Percentiles rank a stretch among this genome's conserved stretches.
Conservation (phyloP, 768 basidiomycete species). For the Grammothele lineata region DNA sequence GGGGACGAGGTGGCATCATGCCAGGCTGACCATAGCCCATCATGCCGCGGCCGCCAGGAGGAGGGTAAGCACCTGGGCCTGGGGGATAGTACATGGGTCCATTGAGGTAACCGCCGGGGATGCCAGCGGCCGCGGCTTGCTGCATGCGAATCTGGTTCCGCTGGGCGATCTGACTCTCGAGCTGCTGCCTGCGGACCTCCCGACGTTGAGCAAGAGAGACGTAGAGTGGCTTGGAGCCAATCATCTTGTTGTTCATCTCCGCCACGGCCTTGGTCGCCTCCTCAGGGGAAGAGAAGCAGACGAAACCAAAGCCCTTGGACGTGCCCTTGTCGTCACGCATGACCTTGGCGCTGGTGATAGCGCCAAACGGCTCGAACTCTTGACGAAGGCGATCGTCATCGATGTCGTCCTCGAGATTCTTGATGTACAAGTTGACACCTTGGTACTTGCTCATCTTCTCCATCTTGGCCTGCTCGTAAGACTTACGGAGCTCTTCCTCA, state of each 20-base stretch:
- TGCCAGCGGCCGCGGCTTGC: constrained; percentile 85
- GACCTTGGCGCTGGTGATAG: constrained; percentile 98
- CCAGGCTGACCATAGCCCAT: constrained; percentile 79
- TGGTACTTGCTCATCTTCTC: constrained; percentile 98
- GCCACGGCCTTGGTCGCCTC: constrained; percentile 99
- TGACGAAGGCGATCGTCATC: constrained; percentile 95
- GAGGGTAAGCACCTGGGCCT: constrained; percentile 72
- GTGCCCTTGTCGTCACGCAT: constrained; percentile 95
- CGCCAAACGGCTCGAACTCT: constrained; percentile 96
- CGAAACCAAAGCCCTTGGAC: constrained; percentile 98
- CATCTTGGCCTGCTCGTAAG: constrained; percentile 93
- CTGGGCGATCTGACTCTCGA: constrained; percentile 98
- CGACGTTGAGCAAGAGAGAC: constrained; percentile 98
- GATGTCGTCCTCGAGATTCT: constrained; percentile 97
- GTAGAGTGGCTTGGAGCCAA: constrained; percentile 96
- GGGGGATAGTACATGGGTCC: constrained; percentile 86
- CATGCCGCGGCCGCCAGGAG: constrained; percentile 72
- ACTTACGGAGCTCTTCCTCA: constrained; percentile 90
- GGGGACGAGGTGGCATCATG: constrained; percentile 85
- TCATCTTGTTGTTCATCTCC: constrained; percentile 99
- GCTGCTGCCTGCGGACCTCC: constrained; percentile 95
- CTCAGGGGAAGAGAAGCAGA: constrained; percentile 97
- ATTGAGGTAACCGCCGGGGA: constrained; percentile 81
- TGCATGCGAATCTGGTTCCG: constrained; percentile 97
- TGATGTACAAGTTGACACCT: constrained; percentile 99